These are phyloP conservation scores for Talaromyces proteolyticus DNA, from an alignment of 495 filamentous ascomycete species.

Conservation along the genomic window DNA sequence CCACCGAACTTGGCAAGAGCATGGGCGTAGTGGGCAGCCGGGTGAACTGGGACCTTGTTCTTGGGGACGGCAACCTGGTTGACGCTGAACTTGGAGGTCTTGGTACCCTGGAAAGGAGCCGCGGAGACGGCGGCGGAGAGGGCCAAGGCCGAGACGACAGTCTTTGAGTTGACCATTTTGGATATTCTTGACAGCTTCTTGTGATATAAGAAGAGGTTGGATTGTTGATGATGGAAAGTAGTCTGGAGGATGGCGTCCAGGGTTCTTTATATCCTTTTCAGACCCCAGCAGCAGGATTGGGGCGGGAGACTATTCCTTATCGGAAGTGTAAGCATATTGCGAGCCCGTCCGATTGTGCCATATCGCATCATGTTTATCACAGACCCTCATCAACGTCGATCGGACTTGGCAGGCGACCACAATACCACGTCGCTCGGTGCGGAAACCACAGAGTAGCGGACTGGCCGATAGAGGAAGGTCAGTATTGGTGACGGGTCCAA, in stretches of 20 bases:
- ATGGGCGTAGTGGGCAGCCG: constrained; percentile 28
- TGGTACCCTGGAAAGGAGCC: constrained; percentile 8
- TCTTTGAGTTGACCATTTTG: constrained; percentile 41
- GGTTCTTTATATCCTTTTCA: background rate
- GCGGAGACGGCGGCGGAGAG: constrained; percentile 28
- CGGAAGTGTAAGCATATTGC: background rate
- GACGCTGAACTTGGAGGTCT: background rate
- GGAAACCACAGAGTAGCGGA: background rate
- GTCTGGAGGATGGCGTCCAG: background rate
- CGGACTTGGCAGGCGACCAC: background rate
- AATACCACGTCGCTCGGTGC: background rate
- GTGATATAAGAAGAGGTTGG: background rate
- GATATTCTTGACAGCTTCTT: background rate
- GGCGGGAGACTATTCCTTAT: background rate
- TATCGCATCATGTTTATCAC: background rate
- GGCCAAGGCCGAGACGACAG: constrained; percentile 22
- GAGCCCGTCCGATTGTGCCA: background rate
- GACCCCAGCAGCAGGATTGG: background rate
- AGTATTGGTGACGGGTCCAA: background rate
- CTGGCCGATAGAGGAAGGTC: background rate
- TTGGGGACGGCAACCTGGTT: background rate
- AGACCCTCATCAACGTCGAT: background rate
- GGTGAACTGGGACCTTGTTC: background rate
- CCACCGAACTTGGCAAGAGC: constrained; percentile 38
- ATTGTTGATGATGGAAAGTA: background rate